Evolutionary conservation across 2,329 filamentous ascomycete species (phyloP).

Genomic region (Coleophoma cylindrospora): DNA sequence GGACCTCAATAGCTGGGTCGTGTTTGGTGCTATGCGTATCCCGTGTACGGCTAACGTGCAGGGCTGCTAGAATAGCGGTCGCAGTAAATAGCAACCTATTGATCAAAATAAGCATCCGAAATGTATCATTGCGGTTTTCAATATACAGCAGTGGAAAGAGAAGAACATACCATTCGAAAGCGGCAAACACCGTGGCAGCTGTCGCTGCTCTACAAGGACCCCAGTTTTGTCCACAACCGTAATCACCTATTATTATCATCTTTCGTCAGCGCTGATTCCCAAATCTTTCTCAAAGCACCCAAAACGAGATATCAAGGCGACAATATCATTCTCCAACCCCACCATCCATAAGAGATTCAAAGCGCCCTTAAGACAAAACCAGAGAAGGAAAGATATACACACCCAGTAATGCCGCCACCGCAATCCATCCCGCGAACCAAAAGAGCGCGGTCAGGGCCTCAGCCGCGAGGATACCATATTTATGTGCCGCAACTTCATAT

Average conservation of each 20-base stretch:
- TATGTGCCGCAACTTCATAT: slow-evolving; percentile 55
- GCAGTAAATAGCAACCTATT: slow-evolving; percentile 44
- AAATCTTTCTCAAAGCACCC: too few relatives aligned
- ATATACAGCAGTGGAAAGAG: not conserved
- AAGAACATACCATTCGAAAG: slow-evolving; percentile 38
- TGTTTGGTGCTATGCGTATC: slow-evolving; percentile 5
- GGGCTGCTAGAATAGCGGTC: slow-evolving; percentile 41
- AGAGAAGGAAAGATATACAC: not conserved
- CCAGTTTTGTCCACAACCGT: slow-evolving; percentile 43
- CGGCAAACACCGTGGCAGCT: slow-evolving; percentile 40
- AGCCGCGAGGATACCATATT: slow-evolving; percentile 58
- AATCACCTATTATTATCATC: slow-evolving; percentile 24
- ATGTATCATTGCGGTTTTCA: too few relatives aligned
- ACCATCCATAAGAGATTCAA: not conserved
- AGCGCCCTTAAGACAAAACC: too few relatives aligned
- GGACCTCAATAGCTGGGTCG: slow-evolving; percentile 15
- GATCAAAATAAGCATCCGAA: not conserved
- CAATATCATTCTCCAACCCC: too few relatives aligned
- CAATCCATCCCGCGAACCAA: slow-evolving; percentile 86
- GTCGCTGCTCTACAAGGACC: slow-evolving; percentile 15
- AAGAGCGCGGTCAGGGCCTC: slow-evolving; percentile 75
- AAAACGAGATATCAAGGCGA: too few relatives aligned
- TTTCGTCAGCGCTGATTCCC: too few relatives aligned
- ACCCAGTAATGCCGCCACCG: slow-evolving; percentile 62
- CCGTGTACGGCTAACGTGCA: slow-evolving; percentile 39